Evolutionary conservation across 331 rosid genomes (phyloP).

Genomic region (Spiraea crenata): DNA sequence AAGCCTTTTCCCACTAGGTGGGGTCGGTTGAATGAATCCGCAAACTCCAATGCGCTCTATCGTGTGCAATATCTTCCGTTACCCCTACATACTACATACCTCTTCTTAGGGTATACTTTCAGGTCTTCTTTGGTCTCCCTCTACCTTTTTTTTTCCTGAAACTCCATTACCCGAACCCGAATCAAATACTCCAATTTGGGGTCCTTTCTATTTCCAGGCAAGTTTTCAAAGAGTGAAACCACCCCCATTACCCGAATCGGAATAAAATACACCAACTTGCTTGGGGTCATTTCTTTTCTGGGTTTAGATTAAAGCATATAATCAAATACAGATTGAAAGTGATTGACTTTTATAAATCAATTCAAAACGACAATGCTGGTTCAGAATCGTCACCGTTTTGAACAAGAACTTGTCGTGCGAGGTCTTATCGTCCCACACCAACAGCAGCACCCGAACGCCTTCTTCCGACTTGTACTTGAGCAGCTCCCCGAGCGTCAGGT

Average conservation of each 20-base stretch:
- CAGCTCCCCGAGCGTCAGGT: slow-evolving; percentile 76
- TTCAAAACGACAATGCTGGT: slow-evolving; percentile 1
- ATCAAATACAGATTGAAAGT: background rate
- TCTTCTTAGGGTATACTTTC: no score
- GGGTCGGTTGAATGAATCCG: no score
- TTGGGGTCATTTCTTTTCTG: no score
- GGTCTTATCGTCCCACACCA: slow-evolving; percentile 96
- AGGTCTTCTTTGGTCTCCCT: no score
- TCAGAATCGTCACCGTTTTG: slow-evolving; percentile 51
- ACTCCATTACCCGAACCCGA: background rate
- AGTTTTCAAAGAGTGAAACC: no score
- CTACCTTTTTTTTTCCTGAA: no score
- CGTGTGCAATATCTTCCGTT: no score
- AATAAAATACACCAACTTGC: no score
- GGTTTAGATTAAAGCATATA: background rate
- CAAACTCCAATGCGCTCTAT: no score
- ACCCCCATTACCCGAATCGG: no score
- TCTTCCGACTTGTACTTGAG: slow-evolving; percentile 90
- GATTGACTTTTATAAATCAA: background rate
- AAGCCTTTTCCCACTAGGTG: no score
- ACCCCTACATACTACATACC: no score
- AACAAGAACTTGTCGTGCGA: slow-evolving; percentile 62
- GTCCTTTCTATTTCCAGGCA: background rate
- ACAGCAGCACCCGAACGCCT: slow-evolving; percentile 76
- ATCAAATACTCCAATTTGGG: background rate